Conservation (phyloP, 148 eudicot genomes). For the Rhododendron simsii region DNA sequence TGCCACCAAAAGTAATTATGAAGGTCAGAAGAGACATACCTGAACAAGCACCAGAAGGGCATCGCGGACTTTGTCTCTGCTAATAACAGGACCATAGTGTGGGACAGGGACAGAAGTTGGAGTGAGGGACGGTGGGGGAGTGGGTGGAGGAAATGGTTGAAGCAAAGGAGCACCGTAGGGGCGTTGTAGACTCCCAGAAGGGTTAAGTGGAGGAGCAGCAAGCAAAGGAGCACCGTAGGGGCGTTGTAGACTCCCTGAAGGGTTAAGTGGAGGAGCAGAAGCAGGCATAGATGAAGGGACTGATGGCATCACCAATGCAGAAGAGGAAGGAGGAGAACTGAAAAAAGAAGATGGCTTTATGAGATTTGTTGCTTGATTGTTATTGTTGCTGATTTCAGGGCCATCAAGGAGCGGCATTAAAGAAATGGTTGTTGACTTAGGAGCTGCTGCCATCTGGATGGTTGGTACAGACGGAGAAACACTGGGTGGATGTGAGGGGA, state of each 20-base stretch:
- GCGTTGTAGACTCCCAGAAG: conserved; percentile 52
- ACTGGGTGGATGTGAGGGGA: conserved; percentile 37
- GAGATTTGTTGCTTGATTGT: conserved; percentile 41
- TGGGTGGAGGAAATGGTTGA: conserved; percentile 97
- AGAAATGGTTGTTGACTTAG: conserved; percentile 42
- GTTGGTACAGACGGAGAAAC: conserved; percentile 34
- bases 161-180: conserved; percentile 73
- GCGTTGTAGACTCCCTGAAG: conserved; percentile 52
- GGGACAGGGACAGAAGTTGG: conserved; percentile 41
- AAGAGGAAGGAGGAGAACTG: conserved; percentile 46
- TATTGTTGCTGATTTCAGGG: conserved; percentile 35
- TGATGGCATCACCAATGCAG: conserved; percentile 34
- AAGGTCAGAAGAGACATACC: conserved; percentile 26
- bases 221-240: conserved; percentile 72
- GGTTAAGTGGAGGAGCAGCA: conserved; percentile 61
- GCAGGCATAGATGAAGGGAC: conserved; percentile 39
- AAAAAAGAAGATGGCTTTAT: conserved; percentile 75
- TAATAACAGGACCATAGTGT: conserved; percentile 49
- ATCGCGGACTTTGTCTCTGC: conserved; percentile 65
- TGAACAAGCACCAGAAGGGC: conserved; percentile 58
- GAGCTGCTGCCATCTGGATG: conserved; percentile 31
- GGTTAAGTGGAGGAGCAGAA: conserved; percentile 61
- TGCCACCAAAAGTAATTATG: neutral
- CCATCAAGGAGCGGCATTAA: conserved; percentile 38
- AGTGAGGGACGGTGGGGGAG: conserved; percentile 73